Conservation (phyloP, 2,329 filamentous ascomycete species). For the Fusarium begoniae region DNA sequence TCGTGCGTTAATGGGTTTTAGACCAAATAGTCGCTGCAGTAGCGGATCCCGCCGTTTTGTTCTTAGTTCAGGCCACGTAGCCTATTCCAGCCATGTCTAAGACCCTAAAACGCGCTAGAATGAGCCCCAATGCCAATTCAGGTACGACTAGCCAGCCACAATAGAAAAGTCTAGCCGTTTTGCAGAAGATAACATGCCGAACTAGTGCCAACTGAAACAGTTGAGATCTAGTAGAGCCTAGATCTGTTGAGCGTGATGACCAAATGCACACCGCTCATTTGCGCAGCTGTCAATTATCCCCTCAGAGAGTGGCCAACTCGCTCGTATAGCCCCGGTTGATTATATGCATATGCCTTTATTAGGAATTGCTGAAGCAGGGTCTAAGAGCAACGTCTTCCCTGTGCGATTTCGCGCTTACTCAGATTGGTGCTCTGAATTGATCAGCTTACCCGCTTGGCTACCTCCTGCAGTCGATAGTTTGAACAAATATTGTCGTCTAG, state of each 20-base stretch:
- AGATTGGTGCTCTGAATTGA: neutral
- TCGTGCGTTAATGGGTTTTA: neutral
- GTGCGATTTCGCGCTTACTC: neutral
- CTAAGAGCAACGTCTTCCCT: no score
- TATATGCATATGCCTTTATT: no score
- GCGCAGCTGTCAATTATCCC: no score
- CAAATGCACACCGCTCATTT: neutral
- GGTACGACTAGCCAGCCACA: neutral
- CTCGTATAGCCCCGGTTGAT: no score
- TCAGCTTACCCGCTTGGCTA: neutral
- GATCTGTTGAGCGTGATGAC: neutral
- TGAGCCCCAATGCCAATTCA: neutral
- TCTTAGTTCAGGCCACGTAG: neutral
- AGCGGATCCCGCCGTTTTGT: neutral
- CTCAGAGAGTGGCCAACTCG: no score
- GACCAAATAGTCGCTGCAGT: neutral
- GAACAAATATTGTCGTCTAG: no score
- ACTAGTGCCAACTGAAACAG: neutral
- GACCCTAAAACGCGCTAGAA: neutral
- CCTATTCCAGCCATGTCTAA: neutral
- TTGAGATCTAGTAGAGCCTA: neutral
- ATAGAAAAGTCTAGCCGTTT: neutral
- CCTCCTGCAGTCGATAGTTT: neutral
- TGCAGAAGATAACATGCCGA: fast-evolving
- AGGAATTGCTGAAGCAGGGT: no score